A percentile compares a stretch with the other conserved stretches of the same genome.
Evolutionary conservation across 1,284 basidiomycete species (phyloP).

Genomic region (Puccinia novopanici): DNA sequence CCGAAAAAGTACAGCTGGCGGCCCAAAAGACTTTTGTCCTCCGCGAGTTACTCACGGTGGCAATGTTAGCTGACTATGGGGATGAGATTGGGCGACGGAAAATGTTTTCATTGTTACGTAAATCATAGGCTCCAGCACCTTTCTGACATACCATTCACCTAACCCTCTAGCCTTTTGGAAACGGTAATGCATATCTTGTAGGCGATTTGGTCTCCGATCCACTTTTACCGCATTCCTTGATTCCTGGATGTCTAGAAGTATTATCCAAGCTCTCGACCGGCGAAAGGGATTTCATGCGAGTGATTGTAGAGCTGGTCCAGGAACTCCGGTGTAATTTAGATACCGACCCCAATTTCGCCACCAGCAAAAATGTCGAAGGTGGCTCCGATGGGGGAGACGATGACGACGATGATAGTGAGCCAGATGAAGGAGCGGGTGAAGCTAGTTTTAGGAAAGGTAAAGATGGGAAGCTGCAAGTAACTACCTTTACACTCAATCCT

Average conservation of each 20-base stretch:
- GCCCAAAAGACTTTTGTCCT: constrained; percentile 73
- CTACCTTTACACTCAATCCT: constrained; percentile 57
- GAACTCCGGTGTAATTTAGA: constrained; percentile 69
- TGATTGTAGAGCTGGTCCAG: constrained; percentile 90
- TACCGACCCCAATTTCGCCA: constrained; percentile 35
- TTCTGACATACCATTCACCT: constrained; percentile 4
- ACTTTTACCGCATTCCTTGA: constrained; percentile 73
- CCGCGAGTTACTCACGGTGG: constrained; percentile 76
- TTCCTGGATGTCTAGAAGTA: constrained; percentile 82
- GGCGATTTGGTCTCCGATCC: constrained; percentile 84
- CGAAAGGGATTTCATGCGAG: constrained; percentile 86
- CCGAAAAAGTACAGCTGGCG: constrained; percentile 66
- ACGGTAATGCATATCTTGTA: constrained; percentile 56
- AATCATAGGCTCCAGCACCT: constrained; percentile 58
- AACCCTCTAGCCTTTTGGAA: constrained; percentile 31
- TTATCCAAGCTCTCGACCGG: constrained; percentile 78
- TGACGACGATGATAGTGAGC: constrained; percentile 38
- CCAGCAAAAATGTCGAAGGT: constrained; percentile 60
- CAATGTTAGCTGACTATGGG: constrained; percentile 82
- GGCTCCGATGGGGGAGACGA: constrained; percentile 53
- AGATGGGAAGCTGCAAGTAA: constrained; percentile 33
- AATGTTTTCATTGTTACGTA: constrained; percentile 82
- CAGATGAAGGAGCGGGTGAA: constrained; percentile 48
- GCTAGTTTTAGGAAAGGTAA: constrained; percentile 45
- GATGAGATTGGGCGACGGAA: constrained; percentile 93